Evolutionary conservation across 306 rosid genomes (phyloP).

Genomic region (Pueraria montana): DNA sequence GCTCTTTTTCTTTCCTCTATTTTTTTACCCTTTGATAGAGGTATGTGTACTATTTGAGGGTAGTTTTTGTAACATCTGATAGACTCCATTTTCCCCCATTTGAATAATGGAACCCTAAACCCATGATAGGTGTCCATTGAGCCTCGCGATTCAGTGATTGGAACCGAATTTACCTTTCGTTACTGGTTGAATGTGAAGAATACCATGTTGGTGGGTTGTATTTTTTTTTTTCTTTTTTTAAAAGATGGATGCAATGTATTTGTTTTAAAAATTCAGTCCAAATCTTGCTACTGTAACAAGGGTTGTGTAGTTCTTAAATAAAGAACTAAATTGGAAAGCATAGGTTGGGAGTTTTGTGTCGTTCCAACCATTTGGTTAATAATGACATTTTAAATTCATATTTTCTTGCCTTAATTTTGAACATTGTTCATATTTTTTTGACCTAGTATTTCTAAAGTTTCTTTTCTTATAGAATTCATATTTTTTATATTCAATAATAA

Average conservation of each 20-base stretch:
- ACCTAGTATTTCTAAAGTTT: slow-evolving; percentile 18
- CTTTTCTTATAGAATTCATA: not conserved
- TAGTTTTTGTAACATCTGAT: no score
- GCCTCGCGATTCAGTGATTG: no score
- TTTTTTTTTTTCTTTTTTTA: not conserved
- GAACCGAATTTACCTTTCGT: no score
- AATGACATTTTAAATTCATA: slow-evolving; percentile 11
- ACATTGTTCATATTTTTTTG: not conserved
- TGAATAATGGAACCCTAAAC: no score
- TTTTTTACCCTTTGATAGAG: no score
- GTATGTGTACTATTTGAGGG: no score
- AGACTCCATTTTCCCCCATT: no score
- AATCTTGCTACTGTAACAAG: no score
- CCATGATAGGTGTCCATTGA: no score
- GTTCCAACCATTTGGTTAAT: slow-evolving; percentile 13
- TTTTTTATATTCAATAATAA: slow-evolving; percentile 9
- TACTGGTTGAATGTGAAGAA: not conserved
- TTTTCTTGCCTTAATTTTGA: slow-evolving; percentile 29
- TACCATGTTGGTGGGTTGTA: not conserved
- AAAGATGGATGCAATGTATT: no score
- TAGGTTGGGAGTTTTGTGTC: not conserved
- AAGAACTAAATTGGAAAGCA: slow-evolving; percentile 13
- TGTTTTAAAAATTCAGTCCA: no score
- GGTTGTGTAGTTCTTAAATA: not conserved
- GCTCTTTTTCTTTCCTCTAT: no score